Percentiles rank a stretch among this genome's conserved stretches.
Evolutionary conservation across 2,329 filamentous ascomycete genomes (phyloP).

Genomic region (Alternaria consortialis): DNA sequence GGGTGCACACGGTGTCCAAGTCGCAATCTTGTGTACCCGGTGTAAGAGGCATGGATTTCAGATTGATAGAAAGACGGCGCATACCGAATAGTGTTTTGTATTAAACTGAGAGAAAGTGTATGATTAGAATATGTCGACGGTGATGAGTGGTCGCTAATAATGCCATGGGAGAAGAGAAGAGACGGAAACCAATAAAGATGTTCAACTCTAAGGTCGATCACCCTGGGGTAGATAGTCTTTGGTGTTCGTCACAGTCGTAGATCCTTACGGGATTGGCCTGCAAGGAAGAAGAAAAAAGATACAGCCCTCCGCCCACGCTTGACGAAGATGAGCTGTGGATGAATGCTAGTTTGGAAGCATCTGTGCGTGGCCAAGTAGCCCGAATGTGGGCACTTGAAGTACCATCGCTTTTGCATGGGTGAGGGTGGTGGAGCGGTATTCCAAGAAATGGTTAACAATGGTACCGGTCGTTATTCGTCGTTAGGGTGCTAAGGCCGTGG

Average conservation of each 20-base stretch:
- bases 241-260: conserved; percentile 49
- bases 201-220: conserved; percentile 51
- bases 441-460: conserved; percentile 48
- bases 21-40: not conserved
- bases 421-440: conserved; percentile 36
- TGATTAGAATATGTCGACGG: conserved; percentile 30
- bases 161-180: conserved; percentile 16
- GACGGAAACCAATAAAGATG: conserved; percentile 42
- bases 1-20: not conserved
- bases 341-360: conserved; percentile 30
- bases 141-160: conserved; percentile 16
- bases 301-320: conserved; percentile 34
- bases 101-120: conserved; percentile 23
- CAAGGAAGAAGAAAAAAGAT: conserved; percentile 33
- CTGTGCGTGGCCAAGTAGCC: conserved; percentile 29
- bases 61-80: conserved; percentile 29
- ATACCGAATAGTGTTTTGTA: conserved; percentile 47
- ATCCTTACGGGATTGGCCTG: conserved; percentile 39
- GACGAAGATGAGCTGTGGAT: conserved; percentile 27
- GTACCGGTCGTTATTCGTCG: conserved; percentile 43
- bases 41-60: not conserved
- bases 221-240: conserved; percentile 53
- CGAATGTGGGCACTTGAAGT: conserved; percentile 24
- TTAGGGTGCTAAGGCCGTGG: conserved; percentile 39
- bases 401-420: conserved; percentile 44